Conservation (phyloP, 768 basidiomycete genomes). For the Kwoniella bestiolae region DNA sequence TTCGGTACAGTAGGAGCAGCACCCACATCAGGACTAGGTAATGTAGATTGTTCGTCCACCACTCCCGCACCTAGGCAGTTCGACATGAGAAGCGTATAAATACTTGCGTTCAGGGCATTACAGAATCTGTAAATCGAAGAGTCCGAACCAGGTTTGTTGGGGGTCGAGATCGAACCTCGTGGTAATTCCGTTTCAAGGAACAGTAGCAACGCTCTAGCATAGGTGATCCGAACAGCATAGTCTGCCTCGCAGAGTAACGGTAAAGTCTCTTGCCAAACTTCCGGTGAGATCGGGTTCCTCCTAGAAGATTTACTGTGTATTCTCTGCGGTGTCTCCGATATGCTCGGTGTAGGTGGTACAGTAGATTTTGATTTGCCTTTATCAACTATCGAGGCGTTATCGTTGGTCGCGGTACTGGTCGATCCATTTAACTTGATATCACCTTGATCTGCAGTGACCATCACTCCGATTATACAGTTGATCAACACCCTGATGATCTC, state of each 20-base stretch:
- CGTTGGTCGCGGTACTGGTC: background rate
- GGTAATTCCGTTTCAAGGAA: conserved; percentile 76
- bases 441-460: conserved; percentile 36
- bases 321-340: conserved; percentile 19
- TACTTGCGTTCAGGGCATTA: conserved; percentile 77
- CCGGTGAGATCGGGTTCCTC: conserved; percentile 66
- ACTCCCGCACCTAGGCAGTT: conserved; percentile 65
- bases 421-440: conserved; percentile 26
- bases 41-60: conserved; percentile 44
- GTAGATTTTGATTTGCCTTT: conserved; percentile 39
- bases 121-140: conserved; percentile 72
- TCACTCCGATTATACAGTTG: conserved; percentile 43
- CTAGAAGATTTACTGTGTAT: conserved; percentile 17
- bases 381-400: background rate
- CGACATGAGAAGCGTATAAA: conserved; percentile 77
- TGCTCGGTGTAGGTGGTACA: conserved; percentile 10
- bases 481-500: conserved; percentile 48
- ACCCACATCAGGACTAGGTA: conserved; percentile 56
- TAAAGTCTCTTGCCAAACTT: conserved; percentile 89
- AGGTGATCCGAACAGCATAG: conserved; percentile 77
- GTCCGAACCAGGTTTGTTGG: conserved; percentile 56
- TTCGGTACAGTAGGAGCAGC: conserved; percentile 5
- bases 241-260: conserved; percentile 80
- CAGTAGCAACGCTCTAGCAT: conserved; percentile 71
- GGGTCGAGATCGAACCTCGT: conserved; percentile 64